These are phyloP conservation scores for Kitagawia praeruptora DNA, from an alignment of 129 eudicot genomes.

Conservation along the genomic window DNA sequence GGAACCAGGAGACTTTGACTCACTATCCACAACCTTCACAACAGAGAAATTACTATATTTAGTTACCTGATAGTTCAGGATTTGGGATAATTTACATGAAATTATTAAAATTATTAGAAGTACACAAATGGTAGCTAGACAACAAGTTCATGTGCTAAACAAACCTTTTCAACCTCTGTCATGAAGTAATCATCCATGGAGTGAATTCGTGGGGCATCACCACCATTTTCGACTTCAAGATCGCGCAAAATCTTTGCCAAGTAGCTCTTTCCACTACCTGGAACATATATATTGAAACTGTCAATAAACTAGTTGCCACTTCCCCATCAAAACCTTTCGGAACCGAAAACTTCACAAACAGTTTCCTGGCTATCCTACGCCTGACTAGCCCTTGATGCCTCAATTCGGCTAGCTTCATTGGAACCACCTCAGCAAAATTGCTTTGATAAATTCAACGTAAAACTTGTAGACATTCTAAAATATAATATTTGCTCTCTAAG, in stretches of 20 bases:
- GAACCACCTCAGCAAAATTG: not conserved
- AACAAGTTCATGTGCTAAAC: constrained; percentile 3
- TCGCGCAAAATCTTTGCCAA: constrained; percentile 88
- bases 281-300: constrained; percentile 12
- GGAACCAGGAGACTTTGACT: constrained; percentile 63
- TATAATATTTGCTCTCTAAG: not conserved
- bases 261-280: constrained; percentile 99
- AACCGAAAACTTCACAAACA: not conserved
- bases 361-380: not conserved
- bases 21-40: constrained; percentile 63
- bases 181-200: constrained; percentile 98
- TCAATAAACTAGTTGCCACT: not conserved
- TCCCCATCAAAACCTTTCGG: not conserved
- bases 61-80: not conserved
- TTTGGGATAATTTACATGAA: not conserved
- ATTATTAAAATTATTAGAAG: not conserved
- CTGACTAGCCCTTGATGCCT: not conserved
- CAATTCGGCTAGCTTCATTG: not conserved
- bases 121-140: not conserved
- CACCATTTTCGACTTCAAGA: constrained; percentile 95
- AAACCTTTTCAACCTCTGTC: constrained; percentile 97
- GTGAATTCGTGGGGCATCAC: constrained; percentile 83
- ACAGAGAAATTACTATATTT: not conserved
- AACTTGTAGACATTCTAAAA: not conserved
- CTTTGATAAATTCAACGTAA: not conserved